phyloP scores from a whole-genome alignment of 306 rosid species.

The Acacia melanoxylon region DNA sequence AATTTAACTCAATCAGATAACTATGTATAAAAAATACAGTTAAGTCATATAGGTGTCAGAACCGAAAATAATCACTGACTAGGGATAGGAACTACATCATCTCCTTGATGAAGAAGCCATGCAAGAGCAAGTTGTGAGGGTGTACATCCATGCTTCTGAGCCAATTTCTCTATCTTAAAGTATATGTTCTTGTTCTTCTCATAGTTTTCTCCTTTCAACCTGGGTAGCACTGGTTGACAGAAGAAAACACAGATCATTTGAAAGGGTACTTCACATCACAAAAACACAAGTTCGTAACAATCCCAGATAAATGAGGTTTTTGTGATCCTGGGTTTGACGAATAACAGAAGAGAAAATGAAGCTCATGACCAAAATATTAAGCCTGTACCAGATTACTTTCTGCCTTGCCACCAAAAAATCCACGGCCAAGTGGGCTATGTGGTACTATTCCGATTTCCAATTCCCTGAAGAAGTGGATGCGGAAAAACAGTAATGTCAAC shows the following conservation, averaged over 20 bases:
- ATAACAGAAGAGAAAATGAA: not conserved
- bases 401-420: slow-evolving; percentile 79
- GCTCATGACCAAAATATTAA: not conserved
- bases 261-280: slow-evolving; percentile 4
- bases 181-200: slow-evolving; percentile 61
- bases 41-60: not conserved
- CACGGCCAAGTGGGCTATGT: slow-evolving; percentile 88
- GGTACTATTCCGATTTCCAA: slow-evolving; percentile 83
- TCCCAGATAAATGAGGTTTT: not conserved
- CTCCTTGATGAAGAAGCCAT: slow-evolving; percentile 69
- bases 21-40: not conserved
- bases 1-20: not conserved
- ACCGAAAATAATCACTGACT: slow-evolving; percentile 45
- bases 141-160: slow-evolving; percentile 53
- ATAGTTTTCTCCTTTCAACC: slow-evolving; percentile 59
- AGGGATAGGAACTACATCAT: slow-evolving; percentile 68
- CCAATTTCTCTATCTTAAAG: slow-evolving; percentile 43
- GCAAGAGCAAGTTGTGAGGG: slow-evolving; percentile 68
- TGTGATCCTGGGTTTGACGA: not conserved
- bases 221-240: slow-evolving; percentile 47
- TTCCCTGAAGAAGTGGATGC: slow-evolving; percentile 43
- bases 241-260: not conserved
- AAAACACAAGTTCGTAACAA: not conserved
- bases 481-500: too few species aligned
- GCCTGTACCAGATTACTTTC: slow-evolving; percentile 49